Conservation (phyloP, 2,329 filamentous ascomycete genomes). For the Lasiodiplodia theobromae region DNA sequence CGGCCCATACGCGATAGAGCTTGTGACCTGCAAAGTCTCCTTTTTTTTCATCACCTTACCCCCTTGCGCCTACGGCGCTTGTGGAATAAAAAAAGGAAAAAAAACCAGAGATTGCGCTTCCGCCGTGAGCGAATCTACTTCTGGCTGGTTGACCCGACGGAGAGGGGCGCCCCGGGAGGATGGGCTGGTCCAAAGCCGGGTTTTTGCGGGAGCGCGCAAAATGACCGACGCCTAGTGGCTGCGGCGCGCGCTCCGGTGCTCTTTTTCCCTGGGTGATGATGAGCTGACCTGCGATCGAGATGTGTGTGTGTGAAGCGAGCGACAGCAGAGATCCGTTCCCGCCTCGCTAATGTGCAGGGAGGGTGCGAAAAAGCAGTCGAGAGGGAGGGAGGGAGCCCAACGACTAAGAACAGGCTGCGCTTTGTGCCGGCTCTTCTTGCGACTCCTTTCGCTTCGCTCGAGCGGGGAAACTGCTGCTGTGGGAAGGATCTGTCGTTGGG, state of each 20-base stretch:
- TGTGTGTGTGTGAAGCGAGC: not conserved
- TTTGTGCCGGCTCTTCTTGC: slow-evolving; percentile 1
- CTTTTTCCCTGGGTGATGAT: not conserved
- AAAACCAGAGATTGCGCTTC: not conserved
- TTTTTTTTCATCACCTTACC: not conserved
- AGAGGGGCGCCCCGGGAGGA: not conserved
- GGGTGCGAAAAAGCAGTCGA: not conserved
- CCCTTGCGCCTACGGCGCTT: slow-evolving; percentile 10
- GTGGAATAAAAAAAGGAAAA: not conserved
- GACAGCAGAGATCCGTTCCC: not conserved
- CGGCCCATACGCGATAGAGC: not conserved
- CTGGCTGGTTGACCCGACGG: not conserved
- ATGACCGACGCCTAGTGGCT: not conserved
- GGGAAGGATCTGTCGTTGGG: slow-evolving; percentile 5
- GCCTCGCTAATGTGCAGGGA: not conserved
- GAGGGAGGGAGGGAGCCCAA: not conserved
- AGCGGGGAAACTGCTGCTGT: not conserved
- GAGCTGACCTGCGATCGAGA: not conserved
- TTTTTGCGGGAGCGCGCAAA: not conserved
- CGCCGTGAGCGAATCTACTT: not conserved
- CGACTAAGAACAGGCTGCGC: not conserved
- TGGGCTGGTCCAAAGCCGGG: not conserved
- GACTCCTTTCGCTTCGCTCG: not conserved
- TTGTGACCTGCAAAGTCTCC: not conserved
- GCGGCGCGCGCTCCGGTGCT: not conserved